These are phyloP conservation scores for Ajuga reptans DNA, from an alignment of 305 asterid genomes.

Conservation along the genomic window DNA sequence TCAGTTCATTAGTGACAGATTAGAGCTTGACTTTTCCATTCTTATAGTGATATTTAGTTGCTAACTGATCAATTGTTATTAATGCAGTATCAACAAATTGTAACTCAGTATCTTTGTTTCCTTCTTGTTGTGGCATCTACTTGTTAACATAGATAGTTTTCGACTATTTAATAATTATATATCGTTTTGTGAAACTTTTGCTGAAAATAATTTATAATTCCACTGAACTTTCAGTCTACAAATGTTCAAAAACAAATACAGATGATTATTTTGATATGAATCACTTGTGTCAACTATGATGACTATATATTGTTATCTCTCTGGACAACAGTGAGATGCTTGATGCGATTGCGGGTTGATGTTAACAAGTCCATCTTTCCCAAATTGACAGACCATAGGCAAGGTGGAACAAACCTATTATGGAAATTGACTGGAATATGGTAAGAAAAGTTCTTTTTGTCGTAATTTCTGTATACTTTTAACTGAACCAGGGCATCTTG, in stretches of 20 bases:
- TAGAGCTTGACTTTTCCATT: not conserved
- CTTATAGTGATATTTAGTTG: not conserved
- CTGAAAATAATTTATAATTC: not conserved
- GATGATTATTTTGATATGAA: not conserved
- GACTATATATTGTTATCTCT: not conserved
- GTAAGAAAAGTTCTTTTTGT: slow-evolving; percentile 18
- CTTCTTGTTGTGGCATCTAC: not conserved
- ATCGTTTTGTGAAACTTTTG: not conserved
- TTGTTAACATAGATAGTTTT: not conserved
- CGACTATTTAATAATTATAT: not conserved
- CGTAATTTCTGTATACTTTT: not conserved
- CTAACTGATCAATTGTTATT: not conserved
- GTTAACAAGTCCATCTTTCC: not conserved
- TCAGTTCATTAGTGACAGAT: not conserved
- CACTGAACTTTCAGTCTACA: not conserved
- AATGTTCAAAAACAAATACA: not conserved
- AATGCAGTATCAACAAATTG: not conserved
- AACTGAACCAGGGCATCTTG: not conserved
- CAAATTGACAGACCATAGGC: slow-evolving; percentile 16
- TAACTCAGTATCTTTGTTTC: not conserved
- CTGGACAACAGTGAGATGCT: slow-evolving; percentile 3
- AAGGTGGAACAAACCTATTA: slow-evolving; percentile 1
- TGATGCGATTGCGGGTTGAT: not conserved
- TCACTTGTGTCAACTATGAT: not conserved
- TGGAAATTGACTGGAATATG: slow-evolving; percentile 24